Base-by-base conservation (phyloP, 345 rosid genomes). In the Camelina sativa region DNA sequence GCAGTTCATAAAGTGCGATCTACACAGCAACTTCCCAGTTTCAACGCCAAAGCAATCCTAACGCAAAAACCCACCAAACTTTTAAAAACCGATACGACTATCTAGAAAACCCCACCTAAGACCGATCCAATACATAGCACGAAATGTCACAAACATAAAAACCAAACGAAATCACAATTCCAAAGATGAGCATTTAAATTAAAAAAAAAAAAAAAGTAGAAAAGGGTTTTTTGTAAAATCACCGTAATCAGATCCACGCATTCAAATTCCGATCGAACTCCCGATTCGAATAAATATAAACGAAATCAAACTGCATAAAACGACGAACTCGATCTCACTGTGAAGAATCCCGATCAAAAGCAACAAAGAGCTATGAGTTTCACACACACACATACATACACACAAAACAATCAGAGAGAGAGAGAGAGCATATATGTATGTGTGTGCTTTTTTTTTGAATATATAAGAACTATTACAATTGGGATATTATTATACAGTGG, bases 171-270 rank as follows among this genome's bases (percentile, higher is more conserved):
- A 62, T 54, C 74, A 69, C 19, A 69, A 76, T 69, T 71, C 47
- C 43, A 71, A 38, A 10, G 55, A 54, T 43, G 66, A 62, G 52
- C 22, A 11, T 61, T 47, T 4, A 4, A 41, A n/a, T 3, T 13
- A 1, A 16, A 48, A 23, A 4, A 46, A 7, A 7, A 8, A 64
- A 57, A 56, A 12, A 25, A 58, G 65, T 22, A 2, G 25, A 23
- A 23, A 65, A 60, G 77, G 77, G 73, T 65, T 71, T 71, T 76
- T 40, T 20, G 69, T 37, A 38, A 78, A 72, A 44, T 67, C 73
- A 78, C 81, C 77, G 64, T 15, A 78, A 78, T 66, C 74, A 78
- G 81, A 78, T 78, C 81, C 77, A 72, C 74, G 46, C 70, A 78
- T 78, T 78, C 77, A 67, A 78, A 11, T 12, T 44, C 20, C n/a